Percentiles rank a stretch among this genome's conserved stretches.
These are phyloP conservation scores for Solanum pimpinellifolium DNA, from an alignment of 257 asterid species.

Conservation along the genomic window DNA sequence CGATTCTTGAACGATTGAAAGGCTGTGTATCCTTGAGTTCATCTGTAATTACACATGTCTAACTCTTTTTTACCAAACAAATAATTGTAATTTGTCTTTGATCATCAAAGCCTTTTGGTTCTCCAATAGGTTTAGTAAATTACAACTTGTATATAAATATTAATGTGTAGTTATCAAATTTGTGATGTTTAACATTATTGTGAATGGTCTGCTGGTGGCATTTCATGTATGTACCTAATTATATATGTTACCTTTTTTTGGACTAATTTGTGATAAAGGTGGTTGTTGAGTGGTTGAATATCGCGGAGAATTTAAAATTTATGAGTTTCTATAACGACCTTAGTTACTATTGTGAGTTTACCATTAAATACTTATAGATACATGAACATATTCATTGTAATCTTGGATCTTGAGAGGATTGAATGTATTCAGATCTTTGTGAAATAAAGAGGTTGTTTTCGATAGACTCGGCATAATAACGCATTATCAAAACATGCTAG, in stretches of 20 bases:
- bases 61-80: neutral
- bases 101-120: neutral
- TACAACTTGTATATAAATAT: neutral
- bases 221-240: neutral
- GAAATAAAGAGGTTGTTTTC: neutral
- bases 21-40: constrained; percentile 60
- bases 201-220: neutral
- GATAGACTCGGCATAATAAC: neutral
- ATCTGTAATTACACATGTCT: constrained; percentile 67
- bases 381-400: neutral
- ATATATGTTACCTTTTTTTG: neutral
- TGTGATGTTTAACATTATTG: neutral
- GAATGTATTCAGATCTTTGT: neutral
- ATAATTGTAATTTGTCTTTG: neutral
- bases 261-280: neutral
- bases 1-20: constrained; percentile 58
- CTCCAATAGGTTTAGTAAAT: neutral
- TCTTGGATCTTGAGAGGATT: neutral
- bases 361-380: neutral
- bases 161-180: neutral
- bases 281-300: neutral
- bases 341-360: neutral
- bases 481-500: too few relatives aligned
- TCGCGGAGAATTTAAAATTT: neutral
- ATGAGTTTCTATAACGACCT: neutral